Conservation (phyloP, 805 yeast species). For the Candida schatavii region DNA sequence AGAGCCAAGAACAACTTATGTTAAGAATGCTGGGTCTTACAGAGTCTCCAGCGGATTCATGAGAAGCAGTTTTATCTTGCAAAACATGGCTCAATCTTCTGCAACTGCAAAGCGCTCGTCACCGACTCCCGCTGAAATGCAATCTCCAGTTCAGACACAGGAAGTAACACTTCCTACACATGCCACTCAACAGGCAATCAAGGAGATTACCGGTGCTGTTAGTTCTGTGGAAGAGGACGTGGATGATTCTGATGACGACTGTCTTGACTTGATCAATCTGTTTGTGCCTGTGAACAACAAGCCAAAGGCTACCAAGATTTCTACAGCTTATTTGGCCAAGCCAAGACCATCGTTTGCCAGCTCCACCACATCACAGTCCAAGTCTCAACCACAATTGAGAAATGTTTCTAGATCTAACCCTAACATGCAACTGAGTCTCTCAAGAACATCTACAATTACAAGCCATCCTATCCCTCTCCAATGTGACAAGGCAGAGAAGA, state of each 20-base stretch:
- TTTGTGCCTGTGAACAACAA: slow-evolving; percentile 5
- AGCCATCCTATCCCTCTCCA: neutral
- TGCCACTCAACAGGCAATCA: neutral
- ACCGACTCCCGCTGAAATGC: neutral
- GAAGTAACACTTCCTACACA: neutral
- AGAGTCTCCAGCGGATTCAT: slow-evolving; percentile 43
- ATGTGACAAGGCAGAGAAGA: slow-evolving; percentile 7
- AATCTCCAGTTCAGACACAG: neutral
- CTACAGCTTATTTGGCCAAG: neutral
- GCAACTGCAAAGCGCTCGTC: neutral
- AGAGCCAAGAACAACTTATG: slow-evolving; percentile 5
- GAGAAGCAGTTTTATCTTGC: slow-evolving; percentile 41
- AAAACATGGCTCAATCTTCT: slow-evolving; percentile 8
- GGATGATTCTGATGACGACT: slow-evolving; percentile 3
- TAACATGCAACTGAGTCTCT: slow-evolving; percentile 1
- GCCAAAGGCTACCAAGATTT: neutral
- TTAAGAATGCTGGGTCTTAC: slow-evolving; percentile 3
- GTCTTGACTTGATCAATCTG: slow-evolving; percentile 7
- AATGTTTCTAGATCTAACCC: slow-evolving; percentile 4
- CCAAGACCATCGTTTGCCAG: neutral
- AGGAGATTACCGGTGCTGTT: neutral
- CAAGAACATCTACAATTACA: neutral
- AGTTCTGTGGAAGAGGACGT: neutral
- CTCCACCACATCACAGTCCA: neutral
- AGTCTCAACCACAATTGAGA: neutral